phyloP scores from a whole-genome alignment of 2,329 filamentous ascomycete genomes.

The Diaporthe vaccinii region DNA sequence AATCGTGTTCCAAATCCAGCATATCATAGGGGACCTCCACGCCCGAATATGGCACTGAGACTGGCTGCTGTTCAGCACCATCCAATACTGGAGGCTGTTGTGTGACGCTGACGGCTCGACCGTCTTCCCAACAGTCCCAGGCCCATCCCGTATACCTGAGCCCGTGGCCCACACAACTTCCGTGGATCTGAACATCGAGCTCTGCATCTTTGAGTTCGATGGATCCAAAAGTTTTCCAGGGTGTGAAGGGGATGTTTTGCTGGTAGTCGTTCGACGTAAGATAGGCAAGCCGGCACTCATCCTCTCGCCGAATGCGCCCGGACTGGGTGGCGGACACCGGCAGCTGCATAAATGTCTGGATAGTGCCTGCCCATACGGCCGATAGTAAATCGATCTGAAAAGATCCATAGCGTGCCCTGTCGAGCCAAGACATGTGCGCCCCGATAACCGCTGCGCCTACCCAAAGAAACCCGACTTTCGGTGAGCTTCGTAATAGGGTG shows the following conservation, averaged over 20 bases:
- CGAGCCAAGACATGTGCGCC: not conserved
- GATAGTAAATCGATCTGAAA: not conserved
- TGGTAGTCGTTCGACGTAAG: not conserved
- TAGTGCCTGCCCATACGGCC: conserved; percentile 9
- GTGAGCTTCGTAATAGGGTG: not conserved
- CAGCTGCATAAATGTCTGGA: conserved; percentile 23
- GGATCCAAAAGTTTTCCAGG: not conserved
- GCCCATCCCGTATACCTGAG: conserved; percentile 16
- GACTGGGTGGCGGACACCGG: not conserved
- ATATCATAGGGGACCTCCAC: conserved; percentile 8
- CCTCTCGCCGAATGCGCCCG: conserved; percentile 10
- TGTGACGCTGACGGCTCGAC: not conserved
- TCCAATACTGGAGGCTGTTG: not conserved
- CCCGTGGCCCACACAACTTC: not conserved
- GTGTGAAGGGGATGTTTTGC: not conserved
- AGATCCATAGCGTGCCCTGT: not conserved
- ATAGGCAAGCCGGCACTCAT: conserved; percentile 25
- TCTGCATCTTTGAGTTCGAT: not conserved
- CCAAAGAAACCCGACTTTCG: not conserved
- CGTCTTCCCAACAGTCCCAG: conserved; percentile 22
- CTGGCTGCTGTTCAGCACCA: not conserved
- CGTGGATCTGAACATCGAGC: conserved; percentile 4
- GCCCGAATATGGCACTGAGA: no score
- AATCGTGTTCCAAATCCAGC: not conserved
- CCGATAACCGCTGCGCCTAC: not conserved